A percentile compares a stretch with the other conserved stretches of the same genome.
phyloP scores from a whole-genome alignment of 2,329 filamentous ascomycete species.

The Fusarium sp. region DNA sequence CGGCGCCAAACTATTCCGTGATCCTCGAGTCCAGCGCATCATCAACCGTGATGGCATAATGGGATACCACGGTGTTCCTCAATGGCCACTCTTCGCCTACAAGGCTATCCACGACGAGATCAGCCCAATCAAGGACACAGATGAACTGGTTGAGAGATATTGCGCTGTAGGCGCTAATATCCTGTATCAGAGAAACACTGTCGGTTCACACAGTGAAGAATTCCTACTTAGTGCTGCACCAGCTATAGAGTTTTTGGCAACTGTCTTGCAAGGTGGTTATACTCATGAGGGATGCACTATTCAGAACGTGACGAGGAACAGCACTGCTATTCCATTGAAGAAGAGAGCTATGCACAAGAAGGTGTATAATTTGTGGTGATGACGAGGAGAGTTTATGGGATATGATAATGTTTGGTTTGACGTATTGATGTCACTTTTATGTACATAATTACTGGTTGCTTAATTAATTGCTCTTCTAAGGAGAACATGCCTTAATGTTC shows the following conservation, averaged over 20 bases:
- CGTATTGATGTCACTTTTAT: neutral
- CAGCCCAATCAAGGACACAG: conserved; percentile 29
- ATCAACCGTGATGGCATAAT: conserved; percentile 39
- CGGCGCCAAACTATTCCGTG: neutral
- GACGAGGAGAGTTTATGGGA: accelerated
- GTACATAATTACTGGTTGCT: too few species aligned
- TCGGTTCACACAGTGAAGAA: conserved; percentile 29
- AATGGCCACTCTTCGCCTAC: conserved; percentile 39
- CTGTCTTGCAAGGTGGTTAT: conserved; percentile 27
- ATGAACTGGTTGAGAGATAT: conserved; percentile 32
- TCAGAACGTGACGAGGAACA: conserved; percentile 35
- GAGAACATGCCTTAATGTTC: too few species aligned
- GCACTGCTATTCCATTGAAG: conserved; percentile 9
- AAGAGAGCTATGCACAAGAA: conserved; percentile 17
- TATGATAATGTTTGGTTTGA: neutral
- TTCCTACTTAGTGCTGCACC: neutral
- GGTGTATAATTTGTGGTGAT: conserved; percentile 31
- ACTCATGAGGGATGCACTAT: conserved; percentile 34
- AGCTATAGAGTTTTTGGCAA: conserved; percentile 27
- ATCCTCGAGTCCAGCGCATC: conserved; percentile 7
- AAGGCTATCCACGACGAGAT: conserved; percentile 37
- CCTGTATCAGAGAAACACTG: conserved; percentile 37
- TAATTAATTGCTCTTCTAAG: too few species aligned
- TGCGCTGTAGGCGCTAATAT: conserved; percentile 38
- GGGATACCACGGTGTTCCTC: conserved; percentile 41